Percentiles rank a stretch among this genome's conserved stretches.
phyloP scores from a whole-genome alignment of 345 rosid species.

The thale cress (Arabidopsis thaliana) region TAIR10.1 NC_003075.7:12704501-12705000 shows the following conservation, averaged over 20 bases:
- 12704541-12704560: constrained; percentile 79
- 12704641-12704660: constrained; percentile 33
- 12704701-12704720: constrained; percentile 25
- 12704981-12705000: constrained; percentile 22
- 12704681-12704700: constrained; percentile 10
- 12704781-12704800: constrained; percentile 21
- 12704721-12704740: constrained; percentile 9
- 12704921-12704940: constrained; percentile 7
- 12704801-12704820: constrained; percentile 14
- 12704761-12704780: not conserved
- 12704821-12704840: not conserved
- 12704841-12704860: constrained; percentile 10
- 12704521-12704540: constrained; percentile 97
- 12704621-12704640: constrained; percentile 92
- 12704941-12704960: constrained; percentile 21
- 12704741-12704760: not conserved
- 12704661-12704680: constrained; percentile 26
- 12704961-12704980: constrained; percentile 18
- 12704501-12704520: constrained; percentile 90
- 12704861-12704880: not conserved
- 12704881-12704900: not conserved
- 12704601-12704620: constrained; percentile 98
- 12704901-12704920: constrained; percentile 15
- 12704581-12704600: constrained; percentile 89
- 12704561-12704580: constrained; percentile 86